These are phyloP conservation scores for Talaromyces sp. DNA, from an alignment of 2,329 filamentous ascomycete species.

Conservation along the genomic window DNA sequence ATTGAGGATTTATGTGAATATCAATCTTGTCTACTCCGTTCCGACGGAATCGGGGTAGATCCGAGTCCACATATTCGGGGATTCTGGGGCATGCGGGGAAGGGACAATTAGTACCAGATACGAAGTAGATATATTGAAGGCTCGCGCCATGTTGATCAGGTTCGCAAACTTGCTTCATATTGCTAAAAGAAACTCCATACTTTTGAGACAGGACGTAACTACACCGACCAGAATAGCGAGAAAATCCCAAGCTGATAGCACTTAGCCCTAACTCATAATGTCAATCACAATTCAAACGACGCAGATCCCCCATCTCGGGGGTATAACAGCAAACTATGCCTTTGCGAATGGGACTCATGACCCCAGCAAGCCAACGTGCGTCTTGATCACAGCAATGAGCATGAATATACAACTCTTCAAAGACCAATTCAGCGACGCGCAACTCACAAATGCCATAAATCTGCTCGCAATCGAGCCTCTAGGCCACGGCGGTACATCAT, in stretches of 20 bases:
- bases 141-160: background rate
- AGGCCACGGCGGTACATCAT: conserved; percentile 47
- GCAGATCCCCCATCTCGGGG: conserved; percentile 45
- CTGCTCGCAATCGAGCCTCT: conserved; percentile 50
- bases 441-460: conserved; percentile 39
- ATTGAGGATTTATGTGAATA: background rate
- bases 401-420: conserved; percentile 43
- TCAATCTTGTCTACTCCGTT: background rate
- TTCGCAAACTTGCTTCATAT: background rate
- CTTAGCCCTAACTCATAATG: background rate
- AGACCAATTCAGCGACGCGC: conserved; percentile 32
- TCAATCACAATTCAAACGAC: conserved; percentile 24
- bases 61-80: background rate
- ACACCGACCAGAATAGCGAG: background rate
- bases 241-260: background rate
- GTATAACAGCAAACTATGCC: conserved; percentile 45
- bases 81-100: background rate
- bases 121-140: background rate
- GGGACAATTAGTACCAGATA: background rate
- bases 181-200: background rate
- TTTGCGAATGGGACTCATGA: conserved; percentile 44
- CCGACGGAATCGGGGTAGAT: background rate
- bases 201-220: background rate
- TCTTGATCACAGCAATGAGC: conserved; percentile 48
- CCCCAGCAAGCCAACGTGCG: conserved; percentile 45